Evolutionary conservation across 2,329 filamentous ascomycete genomes (phyloP), one percentile per base, ranked within the genome.

Genomic region (Chalara sp.): DNA sequence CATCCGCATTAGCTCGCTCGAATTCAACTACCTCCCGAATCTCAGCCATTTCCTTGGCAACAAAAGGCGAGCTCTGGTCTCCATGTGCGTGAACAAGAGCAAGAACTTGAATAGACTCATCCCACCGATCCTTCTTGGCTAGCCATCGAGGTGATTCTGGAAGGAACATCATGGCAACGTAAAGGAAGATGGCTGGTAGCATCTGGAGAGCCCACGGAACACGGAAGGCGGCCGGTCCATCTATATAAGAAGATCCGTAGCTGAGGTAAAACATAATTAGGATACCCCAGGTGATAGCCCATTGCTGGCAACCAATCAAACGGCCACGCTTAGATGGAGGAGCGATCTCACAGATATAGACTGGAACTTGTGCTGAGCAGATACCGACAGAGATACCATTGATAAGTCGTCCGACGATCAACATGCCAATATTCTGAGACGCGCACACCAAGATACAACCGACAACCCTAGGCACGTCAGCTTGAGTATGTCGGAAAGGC

Each of bases 11-110:
- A 30, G 75, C 71, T 13, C 80, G 76, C 67, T 93, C 87, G 55
- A 91, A 86, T 47, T 88, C 83, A 59, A 85, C 86, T 87, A 83
- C 84, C 39, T 85, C 80, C 56, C 80, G 78, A 63, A 93, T 92
- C 57, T 91, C 86, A 21, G 80, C 71, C 64, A 87, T 71, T 65
- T 93, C 88, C 32, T 72, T 76, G 7, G 68, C 68, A 7, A 92
- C 87, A 57, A 87, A 85, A 0, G 80, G 78, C 40, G 78, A 78
- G 60, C 81, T 73, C 1, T 72, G 68, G 55, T 90, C 78, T 1
- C 86, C 86, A 49, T 83, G 74, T 39, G 78, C 82, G 61, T 87
- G 84, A 1, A 87, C 72, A 39, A 78, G 48, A 44, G 63, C 58
- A 40, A 65, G 56, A 28, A 63, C 61, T 10, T 52, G 11, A 3